phyloP scores from a whole-genome alignment of 2,329 filamentous ascomycete genomes.

The Exophiala oligosperma region DNA sequence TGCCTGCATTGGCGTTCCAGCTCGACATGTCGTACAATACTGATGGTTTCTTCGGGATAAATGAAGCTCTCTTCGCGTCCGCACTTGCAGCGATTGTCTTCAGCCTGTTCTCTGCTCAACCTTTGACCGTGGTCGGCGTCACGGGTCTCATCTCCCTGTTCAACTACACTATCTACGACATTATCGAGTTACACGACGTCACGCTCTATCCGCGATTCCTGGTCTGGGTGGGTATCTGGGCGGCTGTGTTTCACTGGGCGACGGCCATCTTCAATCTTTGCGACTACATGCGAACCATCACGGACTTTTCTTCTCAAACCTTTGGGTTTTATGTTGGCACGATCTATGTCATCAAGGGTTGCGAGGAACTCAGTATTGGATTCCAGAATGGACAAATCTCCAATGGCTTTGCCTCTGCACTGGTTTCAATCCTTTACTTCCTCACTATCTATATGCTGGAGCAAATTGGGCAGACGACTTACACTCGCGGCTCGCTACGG shows the following conservation, averaged over 20 bases:
- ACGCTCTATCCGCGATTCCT: slow-evolving; percentile 56
- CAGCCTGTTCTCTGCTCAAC: slow-evolving; percentile 53
- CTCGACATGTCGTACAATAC: slow-evolving; percentile 60
- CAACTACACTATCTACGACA: slow-evolving; percentile 62
- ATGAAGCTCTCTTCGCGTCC: slow-evolving; percentile 57
- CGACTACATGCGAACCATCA: slow-evolving; percentile 61
- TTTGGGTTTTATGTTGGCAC: slow-evolving; percentile 59
- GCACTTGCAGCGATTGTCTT: slow-evolving; percentile 58
- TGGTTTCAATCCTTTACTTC: slow-evolving; percentile 56
- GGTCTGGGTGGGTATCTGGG: slow-evolving; percentile 59
- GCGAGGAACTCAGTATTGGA: slow-evolving; percentile 55
- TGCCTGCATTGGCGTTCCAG: slow-evolving; percentile 60
- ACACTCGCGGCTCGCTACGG: not conserved
- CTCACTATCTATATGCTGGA: slow-evolving; percentile 53
- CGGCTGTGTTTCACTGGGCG: slow-evolving; percentile 59
- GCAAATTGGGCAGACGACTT: slow-evolving; percentile 40
- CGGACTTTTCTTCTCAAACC: slow-evolving; percentile 55
- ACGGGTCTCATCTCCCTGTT: slow-evolving; percentile 57
- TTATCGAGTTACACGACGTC: slow-evolving; percentile 51
- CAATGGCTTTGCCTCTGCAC: slow-evolving; percentile 50
- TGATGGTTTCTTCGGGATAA: slow-evolving; percentile 56
- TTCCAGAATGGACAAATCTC: slow-evolving; percentile 43
- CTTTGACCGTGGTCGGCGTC: slow-evolving; percentile 58
- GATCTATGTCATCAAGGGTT: slow-evolving; percentile 59
- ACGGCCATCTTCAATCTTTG: slow-evolving; percentile 54